Evolutionary conservation across 2,329 filamentous ascomycete species (phyloP).

Genomic region (Periconia macrospinosa): DNA sequence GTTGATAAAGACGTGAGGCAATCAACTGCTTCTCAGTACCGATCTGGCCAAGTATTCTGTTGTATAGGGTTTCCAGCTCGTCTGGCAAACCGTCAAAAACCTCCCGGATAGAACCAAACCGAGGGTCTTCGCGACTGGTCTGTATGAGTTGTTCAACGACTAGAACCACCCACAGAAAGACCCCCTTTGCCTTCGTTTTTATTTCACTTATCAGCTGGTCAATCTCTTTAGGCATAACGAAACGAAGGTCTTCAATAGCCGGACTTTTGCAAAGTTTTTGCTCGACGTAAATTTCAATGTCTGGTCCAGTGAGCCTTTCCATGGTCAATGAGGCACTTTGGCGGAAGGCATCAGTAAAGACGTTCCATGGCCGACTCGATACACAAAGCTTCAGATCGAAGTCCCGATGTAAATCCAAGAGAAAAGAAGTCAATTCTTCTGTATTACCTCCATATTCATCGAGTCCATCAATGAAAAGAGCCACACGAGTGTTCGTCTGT

Average conservation of each 20-base stretch:
- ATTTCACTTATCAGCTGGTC: not conserved
- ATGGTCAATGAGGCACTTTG: slow-evolving; percentile 21
- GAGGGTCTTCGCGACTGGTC: not conserved
- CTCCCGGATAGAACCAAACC: not conserved
- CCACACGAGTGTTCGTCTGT: not conserved
- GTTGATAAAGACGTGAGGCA: not conserved
- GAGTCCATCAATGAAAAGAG: not conserved
- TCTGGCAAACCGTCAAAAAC: not conserved
- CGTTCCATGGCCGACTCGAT: slow-evolving; percentile 29
- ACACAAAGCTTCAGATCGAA: slow-evolving; percentile 29
- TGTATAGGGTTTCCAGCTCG: not conserved
- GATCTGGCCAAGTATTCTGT: not conserved
- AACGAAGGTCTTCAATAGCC: not conserved
- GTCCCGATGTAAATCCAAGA: slow-evolving; percentile 3
- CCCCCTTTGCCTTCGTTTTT: not conserved
- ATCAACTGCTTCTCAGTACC: not conserved
- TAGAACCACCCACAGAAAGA: not conserved
- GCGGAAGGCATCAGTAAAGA: slow-evolving; percentile 26
- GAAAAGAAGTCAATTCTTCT: not conserved
- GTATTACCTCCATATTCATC: slow-evolving; percentile 5
- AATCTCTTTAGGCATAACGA: not conserved
- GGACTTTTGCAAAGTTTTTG: not conserved
- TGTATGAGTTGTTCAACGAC: not conserved
- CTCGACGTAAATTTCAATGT: slow-evolving; percentile 16
- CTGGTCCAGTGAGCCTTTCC: slow-evolving; percentile 22